A percentile compares a stretch with the other conserved stretches of the same genome.
These are phyloP conservation scores for Tolypocladium ovalisporum DNA, from an alignment of 2,329 filamentous ascomycete species.

Conservation along the genomic window DNA sequence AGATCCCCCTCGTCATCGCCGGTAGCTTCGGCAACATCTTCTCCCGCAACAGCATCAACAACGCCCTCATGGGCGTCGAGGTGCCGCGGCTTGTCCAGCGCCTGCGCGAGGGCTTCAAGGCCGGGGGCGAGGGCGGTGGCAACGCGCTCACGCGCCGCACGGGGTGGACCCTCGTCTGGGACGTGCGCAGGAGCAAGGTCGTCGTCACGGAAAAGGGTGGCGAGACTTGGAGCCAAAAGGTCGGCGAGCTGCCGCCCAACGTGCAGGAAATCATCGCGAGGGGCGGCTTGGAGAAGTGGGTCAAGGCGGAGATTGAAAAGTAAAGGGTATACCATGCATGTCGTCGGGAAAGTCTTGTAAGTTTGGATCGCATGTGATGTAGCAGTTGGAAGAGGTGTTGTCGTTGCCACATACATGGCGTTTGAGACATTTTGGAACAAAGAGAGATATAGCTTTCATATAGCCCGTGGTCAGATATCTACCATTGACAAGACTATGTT, in stretches of 20 bases:
- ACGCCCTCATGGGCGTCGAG: constrained; percentile 63
- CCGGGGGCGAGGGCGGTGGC: constrained; percentile 17
- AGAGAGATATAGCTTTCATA: neutral
- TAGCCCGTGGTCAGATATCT: neutral
- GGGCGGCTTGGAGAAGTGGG: constrained; percentile 75
- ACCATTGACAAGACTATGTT: neutral
- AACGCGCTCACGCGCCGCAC: constrained; percentile 60
- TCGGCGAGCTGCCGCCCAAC: constrained; percentile 73
- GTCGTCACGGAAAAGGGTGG: constrained; percentile 60
- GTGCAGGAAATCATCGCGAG: constrained; percentile 76
- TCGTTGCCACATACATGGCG: neutral
- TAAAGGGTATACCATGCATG: neutral
- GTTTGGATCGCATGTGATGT: neutral
- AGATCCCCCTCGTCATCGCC: constrained; percentile 69
- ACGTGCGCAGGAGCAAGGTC: constrained; percentile 62
- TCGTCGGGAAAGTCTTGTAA: neutral
- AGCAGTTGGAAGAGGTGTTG: neutral
- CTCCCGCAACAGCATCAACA: constrained; percentile 67
- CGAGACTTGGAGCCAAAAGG: constrained; percentile 64
- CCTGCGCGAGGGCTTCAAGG: constrained; percentile 50
- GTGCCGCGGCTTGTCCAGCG: constrained; percentile 55
- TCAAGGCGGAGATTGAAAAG: constrained; percentile 52
- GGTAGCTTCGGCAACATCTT: constrained; percentile 84
- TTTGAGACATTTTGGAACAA: neutral
- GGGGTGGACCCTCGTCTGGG: constrained; percentile 77